A percentile compares a stretch with the other conserved stretches of the same genome.
Conservation (phyloP, 73 alveolate species). For the Paraurostyla sp. region DNA sequence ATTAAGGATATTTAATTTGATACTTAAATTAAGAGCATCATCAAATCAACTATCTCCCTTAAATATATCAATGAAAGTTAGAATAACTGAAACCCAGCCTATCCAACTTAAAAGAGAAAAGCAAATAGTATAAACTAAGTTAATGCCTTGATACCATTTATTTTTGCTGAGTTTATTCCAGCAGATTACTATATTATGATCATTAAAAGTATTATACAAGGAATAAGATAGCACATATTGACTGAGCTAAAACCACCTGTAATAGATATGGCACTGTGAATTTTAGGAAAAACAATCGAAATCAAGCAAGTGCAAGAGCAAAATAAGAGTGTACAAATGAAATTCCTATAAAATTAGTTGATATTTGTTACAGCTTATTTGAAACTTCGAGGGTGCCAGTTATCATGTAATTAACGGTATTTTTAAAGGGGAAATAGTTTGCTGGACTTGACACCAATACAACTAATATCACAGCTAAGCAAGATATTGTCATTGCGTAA, state of each 20-base stretch:
- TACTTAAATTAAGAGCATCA: not conserved
- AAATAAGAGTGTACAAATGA: not conserved
- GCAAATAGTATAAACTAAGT: not conserved
- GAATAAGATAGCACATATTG: slow-evolving; percentile 38
- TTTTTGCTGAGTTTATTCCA: slow-evolving; percentile 8
- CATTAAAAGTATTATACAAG: not conserved
- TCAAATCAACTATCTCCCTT: not conserved
- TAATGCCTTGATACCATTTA: not conserved
- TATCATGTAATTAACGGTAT: not conserved
- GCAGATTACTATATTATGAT: not conserved
- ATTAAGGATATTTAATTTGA: not conserved
- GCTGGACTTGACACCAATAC: not conserved
- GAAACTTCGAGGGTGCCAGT: not conserved
- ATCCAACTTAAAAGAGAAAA: slow-evolving; percentile 27
- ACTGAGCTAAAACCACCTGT: slow-evolving; percentile 50
- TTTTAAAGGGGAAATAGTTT: slow-evolving; percentile 10
- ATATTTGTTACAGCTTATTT: not conserved
- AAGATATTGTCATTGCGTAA: not conserved
- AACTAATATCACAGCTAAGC: not conserved
- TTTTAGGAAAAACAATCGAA: slow-evolving; percentile 37
- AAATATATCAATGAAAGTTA: not conserved
- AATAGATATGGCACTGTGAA: slow-evolving; percentile 14
- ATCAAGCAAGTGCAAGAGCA: slow-evolving; percentile 8
- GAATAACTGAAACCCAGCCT: slow-evolving; percentile 44
- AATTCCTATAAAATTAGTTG: not conserved